phyloP scores from a whole-genome alignment of 495 filamentous ascomycete species.

The Penicillium longicatenatum region DNA sequence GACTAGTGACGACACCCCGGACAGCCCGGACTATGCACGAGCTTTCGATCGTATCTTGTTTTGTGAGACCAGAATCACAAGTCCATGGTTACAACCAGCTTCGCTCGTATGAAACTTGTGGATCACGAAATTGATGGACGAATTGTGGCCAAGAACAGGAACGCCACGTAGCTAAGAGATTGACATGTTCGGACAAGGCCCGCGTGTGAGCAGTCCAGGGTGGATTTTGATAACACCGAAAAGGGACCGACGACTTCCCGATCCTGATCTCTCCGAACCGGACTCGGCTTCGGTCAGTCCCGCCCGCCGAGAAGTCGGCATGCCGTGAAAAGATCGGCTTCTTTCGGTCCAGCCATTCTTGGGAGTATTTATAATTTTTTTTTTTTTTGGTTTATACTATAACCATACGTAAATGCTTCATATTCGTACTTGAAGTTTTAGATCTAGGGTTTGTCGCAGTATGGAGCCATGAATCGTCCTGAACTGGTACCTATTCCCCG shows the following conservation, averaged over 20 bases:
- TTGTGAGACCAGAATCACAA: background rate
- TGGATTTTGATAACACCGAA: conserved; percentile 19
- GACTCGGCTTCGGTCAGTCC: conserved; percentile 21
- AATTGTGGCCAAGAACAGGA: conserved; percentile 9
- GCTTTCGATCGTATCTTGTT: background rate
- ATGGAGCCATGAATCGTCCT: background rate
- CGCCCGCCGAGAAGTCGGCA: conserved; percentile 15
- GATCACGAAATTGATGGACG: conserved; percentile 16
- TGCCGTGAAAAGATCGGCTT: conserved; percentile 11
- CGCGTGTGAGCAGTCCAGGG: background rate
- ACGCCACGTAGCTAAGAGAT: conserved; percentile 13
- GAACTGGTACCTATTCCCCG: conserved; percentile 12
- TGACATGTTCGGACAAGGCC: conserved; percentile 17
- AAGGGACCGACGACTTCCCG: conserved; percentile 24
- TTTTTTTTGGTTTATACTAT: background rate
- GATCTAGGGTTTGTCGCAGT: background rate
- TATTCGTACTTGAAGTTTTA: background rate
- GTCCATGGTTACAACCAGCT: background rate
- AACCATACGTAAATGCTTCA: background rate
- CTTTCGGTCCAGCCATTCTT: background rate
- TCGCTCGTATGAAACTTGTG: conserved; percentile 16
- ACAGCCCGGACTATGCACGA: background rate
- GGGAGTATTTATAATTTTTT: background rate
- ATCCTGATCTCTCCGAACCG: conserved; percentile 18
- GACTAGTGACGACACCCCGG: background rate